These are phyloP conservation scores for Puccinia brachypodii DNA, from an alignment of 1,284 basidiomycete species.

Conservation along the genomic window DNA sequence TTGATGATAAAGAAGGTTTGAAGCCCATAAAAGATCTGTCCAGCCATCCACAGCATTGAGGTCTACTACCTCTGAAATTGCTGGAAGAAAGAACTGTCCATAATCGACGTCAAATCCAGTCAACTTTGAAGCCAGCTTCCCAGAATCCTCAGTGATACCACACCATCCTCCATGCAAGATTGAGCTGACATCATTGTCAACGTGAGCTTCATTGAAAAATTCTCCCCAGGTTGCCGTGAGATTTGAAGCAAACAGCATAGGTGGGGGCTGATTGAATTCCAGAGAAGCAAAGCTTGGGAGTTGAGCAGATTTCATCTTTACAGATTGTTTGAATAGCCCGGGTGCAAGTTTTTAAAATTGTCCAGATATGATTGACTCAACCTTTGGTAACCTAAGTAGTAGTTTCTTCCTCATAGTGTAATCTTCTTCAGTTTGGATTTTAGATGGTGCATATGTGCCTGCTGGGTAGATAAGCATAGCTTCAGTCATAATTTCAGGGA, in stretches of 20 bases:
- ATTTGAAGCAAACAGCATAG: neutral
- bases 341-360: neutral
- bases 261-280: neutral
- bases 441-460: neutral
- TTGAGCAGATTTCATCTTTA: neutral
- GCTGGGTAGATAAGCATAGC: neutral
- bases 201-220: neutral
- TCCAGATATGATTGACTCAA: neutral
- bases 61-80: neutral
- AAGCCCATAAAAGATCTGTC: neutral
- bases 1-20: neutral
- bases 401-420: neutral
- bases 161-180: slow-evolving; percentile 1
- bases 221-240: neutral
- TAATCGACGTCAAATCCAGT: neutral
- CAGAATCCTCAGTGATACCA: neutral
- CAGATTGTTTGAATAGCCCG: neutral
- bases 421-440: neutral
- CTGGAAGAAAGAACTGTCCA: neutral
- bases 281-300: neutral
- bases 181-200: neutral
- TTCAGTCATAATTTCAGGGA: neutral
- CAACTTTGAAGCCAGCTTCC: neutral
- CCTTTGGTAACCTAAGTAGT: neutral
- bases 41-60: neutral